Evolutionary conservation across 2,329 filamentous ascomycete genomes (phyloP), one percentile per base, ranked within the genome.

Genomic region (Penicillium carneum): DNA sequence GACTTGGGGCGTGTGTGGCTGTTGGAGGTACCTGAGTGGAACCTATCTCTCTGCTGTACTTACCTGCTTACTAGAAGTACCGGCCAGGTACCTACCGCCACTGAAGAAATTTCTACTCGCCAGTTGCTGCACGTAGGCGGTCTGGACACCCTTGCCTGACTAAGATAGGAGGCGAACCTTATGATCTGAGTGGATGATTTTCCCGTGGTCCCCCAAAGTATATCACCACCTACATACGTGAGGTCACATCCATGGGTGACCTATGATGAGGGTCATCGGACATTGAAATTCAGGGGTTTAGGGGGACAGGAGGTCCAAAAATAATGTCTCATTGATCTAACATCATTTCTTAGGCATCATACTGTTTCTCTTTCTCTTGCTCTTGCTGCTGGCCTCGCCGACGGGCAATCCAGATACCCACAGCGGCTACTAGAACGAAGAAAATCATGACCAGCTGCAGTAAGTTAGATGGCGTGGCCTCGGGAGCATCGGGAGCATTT

Each of bases 321-420:
- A 33, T 45, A 43, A 38, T 29, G 18, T 46, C 18, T 46, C 41
- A 14, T 43, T 43, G 23, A 45, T 46, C 16, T 56, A 56, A 36
- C 14, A 43, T 46, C 3, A 52, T 23, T 26, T 16, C 36, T 54
- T 43, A 69, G 6, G 65, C 63, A 41, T 59, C 59, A 23, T 66
- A 69, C 46, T 56, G 51, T 39, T 67, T 64, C 42, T 59, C 63
- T 48, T 60, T 46, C 16, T 69, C 49, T 48, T 59, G 48, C 20
- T 50, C 59, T 36, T 59, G 59, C 57, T 69, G 52, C 51, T 64
- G 61, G 57, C 49, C 58, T 46, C 61, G 67, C 34, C 66, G 68
- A 43, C 65, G 63, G 20, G 46, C 39, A 55, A 69, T 46, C 42
- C 59, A 69, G 39, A 68, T 56, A 45, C 67, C 67, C 20, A 70